Evolutionary conservation across 2,329 filamentous ascomycete species (phyloP), one percentile per base, ranked within the genome.

Genomic region (Emergomyces africanus): DNA sequence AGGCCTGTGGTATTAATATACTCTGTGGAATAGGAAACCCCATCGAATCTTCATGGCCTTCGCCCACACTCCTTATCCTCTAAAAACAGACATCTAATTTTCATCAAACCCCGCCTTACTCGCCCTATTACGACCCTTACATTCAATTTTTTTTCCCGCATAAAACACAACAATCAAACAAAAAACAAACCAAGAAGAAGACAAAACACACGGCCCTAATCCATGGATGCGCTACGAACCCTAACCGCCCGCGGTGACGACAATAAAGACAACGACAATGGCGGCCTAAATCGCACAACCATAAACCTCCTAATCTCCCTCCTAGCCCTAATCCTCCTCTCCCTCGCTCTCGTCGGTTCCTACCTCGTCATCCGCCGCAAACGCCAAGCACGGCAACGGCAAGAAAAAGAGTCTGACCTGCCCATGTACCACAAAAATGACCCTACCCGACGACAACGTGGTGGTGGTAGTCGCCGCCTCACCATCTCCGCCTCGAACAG

Each of bases 281-380:
- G 70, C 61, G 77, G 79, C 64, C 75, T 87, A 65, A 82, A 78
- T 62, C 75, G 76, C 42, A 80, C 81, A 51, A 84, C 88, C 76
- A 79, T 91, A 71, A 85, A 89, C 69, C 82, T 95, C 49, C 78
- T 96, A 70, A 87, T 95, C 66, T 81, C 83, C 60, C 81, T 97
- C 59, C 79, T 97, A 66, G 85, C 86, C 63, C 79, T 99, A 51
- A 77, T 92, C 66, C 83, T 95, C 66, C 74, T 92, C 66, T 84
- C 81, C 61, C 78, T 95, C 35, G 70, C 85, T 54, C 78, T 90
- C 60, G 78, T 87, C 57, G 84, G 83, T 60, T 77, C 81, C 33
- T 83, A 96, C 56, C 77, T 92, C 64, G 74, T 89, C 69, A 77
- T 96, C 65, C 87, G 89, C 71, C 84, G 86, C 67, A 80, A 83